phyloP scores from a whole-genome alignment of 164 flowering plant genomes.

The Chimonanthus salicifolius region DNA sequence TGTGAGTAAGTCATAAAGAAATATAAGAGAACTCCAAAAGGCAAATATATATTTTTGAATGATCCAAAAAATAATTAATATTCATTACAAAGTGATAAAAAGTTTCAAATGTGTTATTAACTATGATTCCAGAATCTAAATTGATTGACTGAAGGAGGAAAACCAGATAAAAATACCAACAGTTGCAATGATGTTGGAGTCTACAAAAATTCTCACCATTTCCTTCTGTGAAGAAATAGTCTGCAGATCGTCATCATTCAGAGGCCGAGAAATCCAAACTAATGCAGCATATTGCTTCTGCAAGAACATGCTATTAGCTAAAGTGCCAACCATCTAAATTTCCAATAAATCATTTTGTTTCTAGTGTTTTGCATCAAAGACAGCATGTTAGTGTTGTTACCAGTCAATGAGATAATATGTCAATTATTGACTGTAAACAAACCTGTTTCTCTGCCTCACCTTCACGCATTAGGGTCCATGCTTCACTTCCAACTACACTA shows the following conservation, averaged over 20 bases:
- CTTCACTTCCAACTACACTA: constrained; percentile 56
- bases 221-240: constrained; percentile 59
- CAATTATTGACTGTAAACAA: not conserved
- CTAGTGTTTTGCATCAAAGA: not conserved
- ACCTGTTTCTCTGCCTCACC: constrained; percentile 99
- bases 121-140: not conserved
- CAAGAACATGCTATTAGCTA: constrained; percentile 14
- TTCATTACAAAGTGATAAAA: not conserved
- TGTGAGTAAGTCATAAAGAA: not conserved
- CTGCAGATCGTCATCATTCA: constrained; percentile 57
- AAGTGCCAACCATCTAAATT: not conserved
- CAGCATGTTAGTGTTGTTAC: not conserved
- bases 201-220: constrained; percentile 38
- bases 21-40: not conserved
- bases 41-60: too few relatives aligned
- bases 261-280: constrained; percentile 88
- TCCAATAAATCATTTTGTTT: not conserved
- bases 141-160: not conserved
- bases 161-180: not conserved
- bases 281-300: constrained; percentile 97
- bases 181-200: not conserved
- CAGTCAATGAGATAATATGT: not conserved
- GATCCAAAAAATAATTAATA: not conserved
- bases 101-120: not conserved
- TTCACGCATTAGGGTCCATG: constrained; percentile 87